Evolutionary conservation across 2,329 filamentous ascomycete species (phyloP), one percentile per base, ranked within the genome.

Genomic region (Colletotrichum aenigma): DNA sequence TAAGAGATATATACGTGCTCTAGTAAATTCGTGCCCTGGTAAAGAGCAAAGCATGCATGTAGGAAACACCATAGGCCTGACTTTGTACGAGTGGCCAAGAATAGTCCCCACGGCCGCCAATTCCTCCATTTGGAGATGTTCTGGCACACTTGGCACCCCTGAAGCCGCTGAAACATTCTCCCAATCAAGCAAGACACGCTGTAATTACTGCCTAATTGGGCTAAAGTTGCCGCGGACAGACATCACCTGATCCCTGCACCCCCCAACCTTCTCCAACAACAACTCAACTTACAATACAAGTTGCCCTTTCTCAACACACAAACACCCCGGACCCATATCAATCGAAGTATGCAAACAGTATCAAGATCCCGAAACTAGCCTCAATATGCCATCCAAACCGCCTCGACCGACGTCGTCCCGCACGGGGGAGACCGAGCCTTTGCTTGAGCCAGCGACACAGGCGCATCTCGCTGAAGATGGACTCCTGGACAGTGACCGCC

Each of bases 321-420:
- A 12, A 26, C 16, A 3, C 15, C 1, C 8, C 18, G 6, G 21
- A 12, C 4, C 6, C 1, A 1, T 38, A 2, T 2, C 7, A 18
- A 24, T 12, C 26, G 3, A 36, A 26, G 2, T 7, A 28, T 62
- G 58, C 4, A 4, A 15, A 32, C 3, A n/a, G 7, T 34, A 6
- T 21, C 30, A 34, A 8, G 15, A 6, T 21, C 1, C 0, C 30
- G 5, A 15, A 10, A 12, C 6, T 0, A 21, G 26, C 12, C 7
- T 16, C 48, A 58, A 1, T 3, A 67, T 67, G 65, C 0, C 65
- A 26, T 3, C 48, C 0, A 4, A n/a, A 3, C 7, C 18, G 28
- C 48, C 4, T 12, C 30, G n/a, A 18, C 8, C 65, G 32, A 18
- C 8, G 3, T n/a, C 48, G 3, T 18, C 18, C 2, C 26, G 24